These are phyloP conservation scores for Malus hybrid DNA, from an alignment of 331 rosid genomes.

Conservation along the genomic window DNA sequence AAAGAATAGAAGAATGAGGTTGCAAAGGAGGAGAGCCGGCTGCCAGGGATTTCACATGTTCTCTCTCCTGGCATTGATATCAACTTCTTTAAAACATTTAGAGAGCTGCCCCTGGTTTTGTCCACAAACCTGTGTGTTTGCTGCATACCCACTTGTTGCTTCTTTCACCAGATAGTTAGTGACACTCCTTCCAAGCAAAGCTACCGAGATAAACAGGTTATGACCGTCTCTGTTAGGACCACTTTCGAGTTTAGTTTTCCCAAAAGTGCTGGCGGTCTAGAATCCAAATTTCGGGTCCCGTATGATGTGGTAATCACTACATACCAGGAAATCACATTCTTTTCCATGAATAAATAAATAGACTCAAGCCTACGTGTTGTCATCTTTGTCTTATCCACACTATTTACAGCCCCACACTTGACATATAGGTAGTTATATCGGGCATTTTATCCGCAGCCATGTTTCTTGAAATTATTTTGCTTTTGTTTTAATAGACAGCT, in stretches of 20 bases:
- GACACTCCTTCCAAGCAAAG: not conserved
- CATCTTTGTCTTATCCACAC: not conserved
- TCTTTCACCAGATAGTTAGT: not conserved
- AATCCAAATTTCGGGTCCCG: conserved; percentile 2
- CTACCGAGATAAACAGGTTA: not conserved
- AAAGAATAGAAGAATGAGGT: not conserved
- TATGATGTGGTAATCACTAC: not conserved
- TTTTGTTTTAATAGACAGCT: conserved; percentile 7
- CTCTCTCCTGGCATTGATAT: not conserved
- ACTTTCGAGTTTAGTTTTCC: not conserved
- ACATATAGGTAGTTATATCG: conserved; percentile 6
- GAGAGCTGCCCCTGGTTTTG: conserved; percentile 4
- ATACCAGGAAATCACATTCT: not conserved
- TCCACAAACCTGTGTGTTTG: conserved; percentile 1
- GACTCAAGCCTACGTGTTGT: not conserved
- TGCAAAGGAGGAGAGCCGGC: no score
- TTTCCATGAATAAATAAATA: not conserved
- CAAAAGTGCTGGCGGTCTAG: not conserved
- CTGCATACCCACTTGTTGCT: conserved; percentile 12
- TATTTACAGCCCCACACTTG: not conserved
- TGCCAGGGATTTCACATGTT: no score
- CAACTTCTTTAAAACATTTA: not conserved
- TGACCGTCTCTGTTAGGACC: not conserved
- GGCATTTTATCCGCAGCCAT: not conserved
- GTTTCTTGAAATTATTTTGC: not conserved